Base-by-base conservation (phyloP, 1,139 yeast species). In the Insectozyma bohioensis region DNA sequence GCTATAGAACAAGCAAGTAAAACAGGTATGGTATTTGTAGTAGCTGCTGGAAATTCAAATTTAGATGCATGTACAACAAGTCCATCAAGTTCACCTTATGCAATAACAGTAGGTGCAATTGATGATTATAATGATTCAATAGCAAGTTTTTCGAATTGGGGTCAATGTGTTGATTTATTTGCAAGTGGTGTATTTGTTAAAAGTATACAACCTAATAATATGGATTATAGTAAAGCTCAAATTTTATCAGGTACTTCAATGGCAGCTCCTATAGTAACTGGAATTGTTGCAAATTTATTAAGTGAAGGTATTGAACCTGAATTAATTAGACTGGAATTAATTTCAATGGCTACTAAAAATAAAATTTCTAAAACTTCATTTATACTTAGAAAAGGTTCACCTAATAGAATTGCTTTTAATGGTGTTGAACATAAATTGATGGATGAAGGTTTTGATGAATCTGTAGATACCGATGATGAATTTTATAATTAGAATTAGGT, bases 31-130 rank as follows among this genome's bases (percentile, higher is more conserved):
- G 76, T 85, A 1, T 69, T 86, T 12, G 85, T 86, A 7, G 94
- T 73, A 3, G 95, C 96, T 0, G 95, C 95, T 1, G 97, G 97
- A 1, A 88, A 88, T 53, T 70, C 80, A 24, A 81, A 84, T 47
- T 56, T 72, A 13, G 78, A 86, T 51, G 94, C 96, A 0, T 87
- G 95, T 50, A 54, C 70, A 37, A 75, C 81, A 9, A 83, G 94
- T 31, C 95, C 95, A 0, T 90, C 92, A 0, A 78, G 88, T 20
- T 79, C 92, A 0, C 60, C 63, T 1, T 63, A 64, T 23, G 92
- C 87, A 0, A 75, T 86, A 4, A 82, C 94, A 0, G 92, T 87
- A 4, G 96, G 95, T 0, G 95, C 96, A 2, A 75, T 86, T 30
- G 94, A 86, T 52, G 95, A 83, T 49, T 54, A 67, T 23, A 68